Conservation (phyloP, 139 green algal species). For the Pseudopediastrum boryanum region DNA sequence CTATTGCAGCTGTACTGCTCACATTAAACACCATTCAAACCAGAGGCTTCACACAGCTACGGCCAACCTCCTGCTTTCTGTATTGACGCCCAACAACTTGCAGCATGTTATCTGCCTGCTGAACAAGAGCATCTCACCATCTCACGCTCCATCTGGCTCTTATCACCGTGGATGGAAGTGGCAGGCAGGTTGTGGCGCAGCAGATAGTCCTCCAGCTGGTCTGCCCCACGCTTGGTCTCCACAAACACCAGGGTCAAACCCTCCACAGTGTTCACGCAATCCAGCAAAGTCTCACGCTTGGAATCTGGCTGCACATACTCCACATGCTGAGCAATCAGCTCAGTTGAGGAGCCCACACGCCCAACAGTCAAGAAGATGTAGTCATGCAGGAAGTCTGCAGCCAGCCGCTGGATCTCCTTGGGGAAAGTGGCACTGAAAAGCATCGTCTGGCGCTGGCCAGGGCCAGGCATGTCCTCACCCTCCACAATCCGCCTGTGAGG, state of each 20-base stretch:
- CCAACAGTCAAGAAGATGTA: slow-evolving; percentile 99
- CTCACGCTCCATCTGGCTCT: slow-evolving; percentile 92
- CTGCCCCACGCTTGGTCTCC: slow-evolving; percentile 92
- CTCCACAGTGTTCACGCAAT: slow-evolving; percentile 42
- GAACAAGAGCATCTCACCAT: slow-evolving; percentile 53
- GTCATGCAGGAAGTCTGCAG: slow-evolving; percentile 84
- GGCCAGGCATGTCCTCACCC: slow-evolving; percentile 78
- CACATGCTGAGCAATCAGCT: slow-evolving; percentile 74
- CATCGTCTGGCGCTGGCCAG: slow-evolving; percentile 87
- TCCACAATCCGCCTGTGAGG: slow-evolving; percentile 45
- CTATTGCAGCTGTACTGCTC: too few relatives aligned
- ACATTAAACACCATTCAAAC: too few relatives aligned
- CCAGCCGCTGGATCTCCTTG: slow-evolving; percentile 88
- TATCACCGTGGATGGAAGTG: slow-evolving; percentile 95
- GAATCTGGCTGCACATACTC: slow-evolving; percentile 74
- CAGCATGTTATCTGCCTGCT: too few relatives aligned
- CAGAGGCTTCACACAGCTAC: too few relatives aligned
- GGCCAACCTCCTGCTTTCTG: too few relatives aligned
- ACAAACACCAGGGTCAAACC: slow-evolving; percentile 80
- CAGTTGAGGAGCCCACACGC: slow-evolving; percentile 94
- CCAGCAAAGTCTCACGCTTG: slow-evolving; percentile 47
- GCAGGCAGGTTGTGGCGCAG: slow-evolving; percentile 87
- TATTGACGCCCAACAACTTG: too few relatives aligned
- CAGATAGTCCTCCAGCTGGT: slow-evolving; percentile 87
- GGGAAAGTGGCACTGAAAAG: slow-evolving; percentile 97